Evolutionary conservation across 2,329 filamentous ascomycete species (phyloP).

Genomic region (Sclerotinia sclerotiorum): DNA sequence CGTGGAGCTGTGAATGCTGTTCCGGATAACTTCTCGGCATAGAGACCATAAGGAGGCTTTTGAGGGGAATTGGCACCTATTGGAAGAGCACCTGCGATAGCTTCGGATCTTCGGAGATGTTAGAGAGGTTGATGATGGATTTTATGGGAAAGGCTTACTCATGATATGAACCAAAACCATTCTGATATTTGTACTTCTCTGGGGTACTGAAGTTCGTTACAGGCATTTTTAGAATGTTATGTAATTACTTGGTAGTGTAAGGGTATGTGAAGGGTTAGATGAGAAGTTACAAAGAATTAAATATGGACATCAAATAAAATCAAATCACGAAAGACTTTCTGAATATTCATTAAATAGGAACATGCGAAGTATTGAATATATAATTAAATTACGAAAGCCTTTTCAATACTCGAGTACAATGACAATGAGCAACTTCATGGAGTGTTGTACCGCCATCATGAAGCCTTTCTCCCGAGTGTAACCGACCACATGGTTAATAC

Average conservation of each 20-base stretch:
- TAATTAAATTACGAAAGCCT: background rate
- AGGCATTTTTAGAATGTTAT: conserved; percentile 51
- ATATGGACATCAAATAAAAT: background rate
- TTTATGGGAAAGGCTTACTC: conserved; percentile 48
- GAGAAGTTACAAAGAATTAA: background rate
- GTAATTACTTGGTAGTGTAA: no score
- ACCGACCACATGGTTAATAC: background rate
- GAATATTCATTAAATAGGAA: background rate
- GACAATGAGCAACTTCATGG: background rate
- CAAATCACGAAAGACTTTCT: background rate
- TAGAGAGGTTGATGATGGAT: conserved; percentile 14
- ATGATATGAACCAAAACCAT: conserved; percentile 67
- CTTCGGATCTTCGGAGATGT: conserved; percentile 55
- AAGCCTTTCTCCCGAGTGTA: conserved; percentile 9
- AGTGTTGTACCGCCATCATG: background rate
- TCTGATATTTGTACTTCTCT: conserved; percentile 68
- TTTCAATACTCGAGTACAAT: background rate
- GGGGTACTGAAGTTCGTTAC: conserved; percentile 60
- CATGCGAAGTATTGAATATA: background rate
- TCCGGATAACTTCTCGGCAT: conserved; percentile 63
- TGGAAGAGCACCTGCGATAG: conserved; percentile 63
- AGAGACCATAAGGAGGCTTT: conserved; percentile 66
- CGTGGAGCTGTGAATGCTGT: conserved; percentile 58
- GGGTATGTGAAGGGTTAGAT: no score
- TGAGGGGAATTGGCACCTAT: conserved; percentile 68